A percentile compares a stretch with the other conserved stretches of the same genome.
Evolutionary conservation across 371 early-diverging fungal species (phyloP).

Genomic region (Enterocytospora artemiae): DNA sequence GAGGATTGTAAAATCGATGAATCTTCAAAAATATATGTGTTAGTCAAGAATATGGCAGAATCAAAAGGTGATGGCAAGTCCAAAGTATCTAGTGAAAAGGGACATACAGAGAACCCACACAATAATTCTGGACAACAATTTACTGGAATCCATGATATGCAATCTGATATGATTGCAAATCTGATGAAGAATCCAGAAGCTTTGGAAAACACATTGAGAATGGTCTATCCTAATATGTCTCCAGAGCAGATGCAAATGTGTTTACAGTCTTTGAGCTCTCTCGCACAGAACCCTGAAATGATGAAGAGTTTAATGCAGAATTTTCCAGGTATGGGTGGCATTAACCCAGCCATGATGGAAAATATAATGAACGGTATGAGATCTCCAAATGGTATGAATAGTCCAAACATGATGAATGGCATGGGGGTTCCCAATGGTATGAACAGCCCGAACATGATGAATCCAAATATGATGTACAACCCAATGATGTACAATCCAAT

Average conservation of each 20-base stretch:
- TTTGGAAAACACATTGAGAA: conserved; percentile 19
- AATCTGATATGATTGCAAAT: conserved; percentile 10
- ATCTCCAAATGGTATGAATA: not conserved
- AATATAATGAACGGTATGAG: not conserved
- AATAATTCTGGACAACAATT: not conserved
- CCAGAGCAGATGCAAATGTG: conserved; percentile 39
- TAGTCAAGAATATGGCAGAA: too few relatives aligned
- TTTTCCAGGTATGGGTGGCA: not conserved
- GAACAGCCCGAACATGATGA: conserved; percentile 19
- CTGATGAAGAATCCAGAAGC: conserved; percentile 37
- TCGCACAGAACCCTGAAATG: too few relatives aligned
- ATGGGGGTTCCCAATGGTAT: not conserved
- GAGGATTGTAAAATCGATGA: too few relatives aligned
- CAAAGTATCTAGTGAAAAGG: too few relatives aligned
- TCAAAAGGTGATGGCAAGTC: too few relatives aligned
- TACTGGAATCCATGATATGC: not conserved
- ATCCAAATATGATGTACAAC: conserved; percentile 6
- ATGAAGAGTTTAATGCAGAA: not conserved
- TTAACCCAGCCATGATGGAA: not conserved
- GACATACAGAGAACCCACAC: too few relatives aligned
- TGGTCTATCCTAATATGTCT: conserved; percentile 9
- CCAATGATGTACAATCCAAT: conserved; percentile 3
- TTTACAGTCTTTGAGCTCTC: not conserved
- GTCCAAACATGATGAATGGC: conserved; percentile 4
- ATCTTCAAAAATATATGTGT: too few relatives aligned